A percentile compares a stretch with the other conserved stretches of the same genome.
phyloP scores from a whole-genome alignment of 2,329 filamentous ascomycete genomes.

The Penicillium sp. region DNA sequence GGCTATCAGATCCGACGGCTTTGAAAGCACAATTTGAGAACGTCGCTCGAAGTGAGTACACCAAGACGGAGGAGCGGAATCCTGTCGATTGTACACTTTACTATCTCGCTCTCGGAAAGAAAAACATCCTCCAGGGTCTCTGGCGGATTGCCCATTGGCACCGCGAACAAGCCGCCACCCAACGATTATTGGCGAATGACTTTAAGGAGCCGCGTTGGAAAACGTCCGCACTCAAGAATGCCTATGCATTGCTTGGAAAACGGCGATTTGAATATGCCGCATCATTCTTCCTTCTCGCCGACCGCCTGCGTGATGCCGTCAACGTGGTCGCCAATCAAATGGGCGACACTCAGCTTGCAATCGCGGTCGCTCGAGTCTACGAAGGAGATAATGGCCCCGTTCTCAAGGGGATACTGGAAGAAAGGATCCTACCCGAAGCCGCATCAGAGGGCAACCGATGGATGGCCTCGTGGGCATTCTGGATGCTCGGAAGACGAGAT shows the following conservation, averaged over 20 bases:
- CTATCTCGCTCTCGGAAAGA: slow-evolving; percentile 89
- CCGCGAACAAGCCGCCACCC: slow-evolving; percentile 77
- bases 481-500: slow-evolving; percentile 78
- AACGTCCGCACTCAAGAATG: slow-evolving; percentile 89
- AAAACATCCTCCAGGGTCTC: slow-evolving; percentile 80
- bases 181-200: slow-evolving; percentile 80
- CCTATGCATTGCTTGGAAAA: slow-evolving; percentile 89
- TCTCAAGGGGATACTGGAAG: slow-evolving; percentile 69
- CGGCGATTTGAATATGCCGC: slow-evolving; percentile 90
- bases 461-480: slow-evolving; percentile 94
- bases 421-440: slow-evolving; percentile 75
- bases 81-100: slow-evolving; percentile 88
- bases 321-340: slow-evolving; percentile 84
- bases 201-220: slow-evolving; percentile 85
- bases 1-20: slow-evolving; percentile 74
- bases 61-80: slow-evolving; percentile 80
- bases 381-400: slow-evolving; percentile 79
- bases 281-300: slow-evolving; percentile 90
- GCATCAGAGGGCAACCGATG: slow-evolving; percentile 82
- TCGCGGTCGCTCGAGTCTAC: slow-evolving; percentile 83
- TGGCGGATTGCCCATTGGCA: slow-evolving; percentile 96
- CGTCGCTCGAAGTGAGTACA: slow-evolving; percentile 92
- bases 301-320: slow-evolving; percentile 78
- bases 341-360: slow-evolving; percentile 82
- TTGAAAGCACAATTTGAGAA: slow-evolving; percentile 78